Base-by-base conservation (phyloP, 257 asterid species). In the Nicotiana benthamiana region DNA sequence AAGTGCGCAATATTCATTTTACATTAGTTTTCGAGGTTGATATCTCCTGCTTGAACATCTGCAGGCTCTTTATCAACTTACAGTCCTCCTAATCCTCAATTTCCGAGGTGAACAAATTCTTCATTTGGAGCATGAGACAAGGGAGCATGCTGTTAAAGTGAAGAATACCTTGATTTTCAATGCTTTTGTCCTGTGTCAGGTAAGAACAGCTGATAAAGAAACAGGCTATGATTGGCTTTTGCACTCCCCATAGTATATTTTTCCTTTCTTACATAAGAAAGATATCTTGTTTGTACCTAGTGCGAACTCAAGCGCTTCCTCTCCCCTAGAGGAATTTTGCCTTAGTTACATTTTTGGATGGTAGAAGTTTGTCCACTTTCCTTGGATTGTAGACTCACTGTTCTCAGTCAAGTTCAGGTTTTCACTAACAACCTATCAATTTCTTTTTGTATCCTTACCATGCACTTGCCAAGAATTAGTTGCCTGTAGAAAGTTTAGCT, bases 51-150 rank as follows among this genome's bases (percentile, higher is more conserved):
- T 72, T 81, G 82, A 61, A 82, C 79, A 20, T 16, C 83, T 86
- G 54, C 89, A 95, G 99, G 99, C 98, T 83, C 72, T 90, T 52
- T 95, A 93, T 85, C 99, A 93, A 92, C 97, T 93, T 75, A 86
- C 88, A 15, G 97, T 95, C 66, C 97, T 95, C 84, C 84, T 95
- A 24, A n/a, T 92, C 77, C 94, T 95, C 83, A 93, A 93, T 87
- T 95, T 93, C 86, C 82, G 90, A 5, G 99, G 99, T 79, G 86
- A 36, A 74, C 82, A 85, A 67, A 78, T 95, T 80, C 90, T 95
- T 82, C 84, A 87, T 84, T 87, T 95, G 59, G 67, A 83, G 85
- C 91, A 85, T 79, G 88, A 87, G 59, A 27, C 76, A 5, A 11
- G 61, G 18, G 93, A 77, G 48, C 92, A 86, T 32, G 96, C 97